Conservation (phyloP, 345 rosid species). For the Gossypium herbaceum region DNA sequence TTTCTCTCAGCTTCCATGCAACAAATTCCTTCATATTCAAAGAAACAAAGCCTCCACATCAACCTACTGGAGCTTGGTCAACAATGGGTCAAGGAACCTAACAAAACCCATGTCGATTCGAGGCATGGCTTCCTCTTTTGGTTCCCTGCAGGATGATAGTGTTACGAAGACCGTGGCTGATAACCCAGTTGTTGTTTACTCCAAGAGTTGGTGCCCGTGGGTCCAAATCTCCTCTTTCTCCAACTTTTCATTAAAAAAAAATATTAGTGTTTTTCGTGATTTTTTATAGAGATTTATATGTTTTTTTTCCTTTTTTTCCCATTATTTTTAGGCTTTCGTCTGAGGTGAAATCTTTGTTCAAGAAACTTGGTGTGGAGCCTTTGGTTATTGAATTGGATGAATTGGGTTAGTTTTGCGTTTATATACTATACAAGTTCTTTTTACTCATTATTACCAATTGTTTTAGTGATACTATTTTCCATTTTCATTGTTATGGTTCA, state of each 20-base stretch:
- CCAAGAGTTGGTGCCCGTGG: constrained; percentile 95
- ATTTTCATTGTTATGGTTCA: background rate
- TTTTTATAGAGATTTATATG: background rate
- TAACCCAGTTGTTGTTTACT: constrained; percentile 85
- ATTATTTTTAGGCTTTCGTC: constrained; percentile 56
- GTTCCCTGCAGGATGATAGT: constrained; percentile 75
- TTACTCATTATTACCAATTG: background rate
- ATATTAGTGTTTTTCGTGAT: background rate
- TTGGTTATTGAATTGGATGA: constrained; percentile 85
- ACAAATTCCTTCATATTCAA: constrained; percentile 10
- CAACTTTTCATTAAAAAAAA: background rate
- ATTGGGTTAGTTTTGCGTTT: constrained; percentile 47
- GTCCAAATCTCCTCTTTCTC: constrained; percentile 30
- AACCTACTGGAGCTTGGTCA: constrained; percentile 18
- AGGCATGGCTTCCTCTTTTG: constrained; percentile 71
- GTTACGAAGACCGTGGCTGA: constrained; percentile 64
- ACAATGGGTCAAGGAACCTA: constrained; percentile 28
- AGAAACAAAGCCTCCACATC: constrained; percentile 9
- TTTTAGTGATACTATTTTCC: background rate
- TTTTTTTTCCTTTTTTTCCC: background rate
- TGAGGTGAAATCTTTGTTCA: constrained; percentile 88
- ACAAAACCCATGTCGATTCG: constrained; percentile 35
- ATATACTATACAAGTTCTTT: no score
- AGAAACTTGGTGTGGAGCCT: constrained; percentile 69
- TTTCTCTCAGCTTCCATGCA: constrained; percentile 14